Base-by-base conservation (phyloP, 148 eudicot genomes). In the Simmondsia chinensis region DNA sequence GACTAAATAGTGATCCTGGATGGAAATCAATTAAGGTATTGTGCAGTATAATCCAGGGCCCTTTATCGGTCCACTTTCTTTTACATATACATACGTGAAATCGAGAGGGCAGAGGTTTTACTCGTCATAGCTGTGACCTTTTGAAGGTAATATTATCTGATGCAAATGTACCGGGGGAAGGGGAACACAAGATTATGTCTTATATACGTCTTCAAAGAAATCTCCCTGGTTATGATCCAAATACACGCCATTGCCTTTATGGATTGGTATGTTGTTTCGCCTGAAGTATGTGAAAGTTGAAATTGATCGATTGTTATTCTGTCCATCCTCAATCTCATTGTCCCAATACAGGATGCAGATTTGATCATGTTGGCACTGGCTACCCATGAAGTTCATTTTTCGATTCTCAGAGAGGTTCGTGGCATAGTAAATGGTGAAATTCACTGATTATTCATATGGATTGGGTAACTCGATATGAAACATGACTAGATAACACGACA, bases 91-190 rank as follows among this genome's bases (percentile, higher is more conserved):
- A n/a, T n/a, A n/a, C n/a, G n/a, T n/a, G n/a, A n/a, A n/a, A n/a
- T n/a, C n/a, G n/a, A n/a, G n/a, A n/a, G n/a, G n/a, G n/a, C n/a
- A n/a, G n/a, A n/a, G n/a, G n/a, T n/a, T n/a, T n/a, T n/a, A n/a
- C n/a, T n/a, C n/a, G n/a, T n/a, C n/a, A n/a, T n/a, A n/a, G n/a
- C n/a, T n/a, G n/a, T 57, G 39, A 26, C 17, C 33, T 45, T 48
- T 54, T 64, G 73, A 65, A 91, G 99, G 99, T 91, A 63, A 75
- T 91, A 42, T 76, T 91, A 37, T 91, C 99, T 60, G 99, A 91
- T 66, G 99, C 99, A 43, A 91, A 82, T 77, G 99, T 79, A 48
- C 94, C 99, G 59, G 99, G 99, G 63, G 99, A 91, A 73, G 99
- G 99, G 56, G 99, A 91, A 39, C 96, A 91, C 71, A 91, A 91